These are phyloP conservation scores for Athelia sp. DNA, from an alignment of 1,284 basidiomycete species.

Conservation along the genomic window DNA sequence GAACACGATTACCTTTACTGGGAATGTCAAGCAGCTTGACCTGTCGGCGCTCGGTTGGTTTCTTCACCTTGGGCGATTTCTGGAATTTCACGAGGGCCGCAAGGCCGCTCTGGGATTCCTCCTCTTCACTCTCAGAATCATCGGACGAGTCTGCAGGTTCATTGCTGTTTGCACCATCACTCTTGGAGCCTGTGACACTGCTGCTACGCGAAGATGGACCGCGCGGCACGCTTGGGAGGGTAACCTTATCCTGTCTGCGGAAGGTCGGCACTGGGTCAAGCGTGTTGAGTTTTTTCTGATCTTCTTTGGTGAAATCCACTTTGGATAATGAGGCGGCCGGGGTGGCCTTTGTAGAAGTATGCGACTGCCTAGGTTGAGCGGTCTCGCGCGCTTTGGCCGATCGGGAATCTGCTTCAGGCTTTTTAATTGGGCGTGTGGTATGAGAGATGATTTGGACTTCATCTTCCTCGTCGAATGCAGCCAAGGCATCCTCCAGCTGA, in stretches of 20 bases:
- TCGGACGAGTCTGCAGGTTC: constrained; percentile 31
- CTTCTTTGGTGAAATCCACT: constrained; percentile 28
- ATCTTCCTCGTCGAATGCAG: constrained; percentile 44
- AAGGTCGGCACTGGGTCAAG: constrained; percentile 31
- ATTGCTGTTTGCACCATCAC: constrained; percentile 14
- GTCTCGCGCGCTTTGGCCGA: neutral
- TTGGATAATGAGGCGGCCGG: constrained; percentile 9
- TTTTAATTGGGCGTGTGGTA: constrained; percentile 8
- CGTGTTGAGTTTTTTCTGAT: constrained; percentile 31
- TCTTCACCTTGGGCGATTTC: constrained; percentile 54
- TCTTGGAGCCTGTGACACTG: constrained; percentile 17
- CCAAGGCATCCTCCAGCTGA: constrained; percentile 54
- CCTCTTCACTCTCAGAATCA: constrained; percentile 53
- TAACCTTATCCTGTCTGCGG: constrained; percentile 16
- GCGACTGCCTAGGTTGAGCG: neutral
- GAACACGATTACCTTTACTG: constrained; percentile 27
- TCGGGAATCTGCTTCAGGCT: neutral
- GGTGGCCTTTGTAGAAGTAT: neutral
- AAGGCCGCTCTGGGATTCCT: constrained; percentile 44
- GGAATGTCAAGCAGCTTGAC: constrained; percentile 68
- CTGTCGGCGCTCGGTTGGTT: constrained; percentile 55
- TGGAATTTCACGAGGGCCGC: constrained; percentile 61
- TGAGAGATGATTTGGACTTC: constrained; percentile 29
- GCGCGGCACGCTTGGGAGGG: constrained; percentile 8
- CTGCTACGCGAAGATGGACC: constrained; percentile 9